Evolutionary conservation across 2,329 filamentous ascomycete genomes (phyloP).

Genomic region (Fonsecaea erecta): DNA sequence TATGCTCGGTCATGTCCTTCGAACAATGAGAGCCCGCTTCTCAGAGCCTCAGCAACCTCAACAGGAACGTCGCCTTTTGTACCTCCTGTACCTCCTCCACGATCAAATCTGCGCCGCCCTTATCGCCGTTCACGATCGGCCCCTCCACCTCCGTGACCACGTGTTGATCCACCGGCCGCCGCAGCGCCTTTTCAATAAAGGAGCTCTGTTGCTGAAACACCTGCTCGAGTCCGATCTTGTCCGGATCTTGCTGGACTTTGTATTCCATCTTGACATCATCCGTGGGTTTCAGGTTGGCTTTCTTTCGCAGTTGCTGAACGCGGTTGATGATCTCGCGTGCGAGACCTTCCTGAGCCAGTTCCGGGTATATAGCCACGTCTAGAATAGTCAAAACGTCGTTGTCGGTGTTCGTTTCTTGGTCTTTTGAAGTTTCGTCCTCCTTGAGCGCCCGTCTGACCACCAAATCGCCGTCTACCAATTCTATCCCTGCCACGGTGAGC

Average conservation of each 20-base stretch:
- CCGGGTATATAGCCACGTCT: slow-evolving; percentile 79
- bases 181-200: slow-evolving; percentile 75
- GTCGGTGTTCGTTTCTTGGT: slow-evolving; percentile 85
- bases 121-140: slow-evolving; percentile 50
- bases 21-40: background rate
- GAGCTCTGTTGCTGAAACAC: slow-evolving; percentile 71
- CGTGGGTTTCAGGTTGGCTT: slow-evolving; percentile 84
- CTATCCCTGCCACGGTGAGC: slow-evolving; percentile 84
- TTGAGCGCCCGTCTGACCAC: slow-evolving; percentile 79
- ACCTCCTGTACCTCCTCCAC: slow-evolving; percentile 84
- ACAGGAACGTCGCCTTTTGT: slow-evolving; percentile 77
- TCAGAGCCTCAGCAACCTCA: slow-evolving; percentile 75
- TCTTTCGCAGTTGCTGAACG: slow-evolving; percentile 90
- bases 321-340: slow-evolving; percentile 92
- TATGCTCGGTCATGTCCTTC: background rate
- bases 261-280: slow-evolving; percentile 98
- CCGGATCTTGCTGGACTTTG: slow-evolving; percentile 76
- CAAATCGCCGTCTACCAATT: slow-evolving; percentile 79
- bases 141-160: slow-evolving; percentile 62
- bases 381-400: slow-evolving; percentile 89
- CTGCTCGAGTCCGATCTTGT: slow-evolving; percentile 71
- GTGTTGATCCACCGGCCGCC: slow-evolving; percentile 75
- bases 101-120: slow-evolving; percentile 63
- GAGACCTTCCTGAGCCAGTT: slow-evolving; percentile 84
- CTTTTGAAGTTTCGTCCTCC: slow-evolving; percentile 70